Evolutionary conservation across 805 yeast species (phyloP), one percentile per base, ranked within the genome.

Genomic region (Kazachstania taianensis): DNA sequence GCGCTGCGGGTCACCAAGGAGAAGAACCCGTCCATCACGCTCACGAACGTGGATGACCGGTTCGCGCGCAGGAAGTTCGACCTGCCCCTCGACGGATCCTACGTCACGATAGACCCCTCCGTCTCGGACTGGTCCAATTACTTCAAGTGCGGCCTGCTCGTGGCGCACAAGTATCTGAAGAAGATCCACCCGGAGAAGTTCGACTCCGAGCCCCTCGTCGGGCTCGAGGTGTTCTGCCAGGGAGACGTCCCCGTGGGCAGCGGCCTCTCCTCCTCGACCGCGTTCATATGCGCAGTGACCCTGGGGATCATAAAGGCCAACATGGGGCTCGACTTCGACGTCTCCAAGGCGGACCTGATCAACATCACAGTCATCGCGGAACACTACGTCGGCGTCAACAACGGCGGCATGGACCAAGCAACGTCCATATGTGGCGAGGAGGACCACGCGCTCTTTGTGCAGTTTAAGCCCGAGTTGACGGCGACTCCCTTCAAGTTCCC

Each of bases 341-440:
- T 77, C 30, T 44, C 72, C 35, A 75, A 76, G 47, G 55, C 63
- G 7, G 77, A 68, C 39, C 62, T 80, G 39, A 73, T 78, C 20
- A 55, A 61, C 33, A 72, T 78, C 33, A 76, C 85, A 5, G 76
- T 73, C 29, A 74, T 71, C 4, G 73, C 78, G 25, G 86, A 79
- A 50, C 82, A 78, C 56, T 73, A 73, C 37, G 73, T 80, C 16
- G 86, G 86, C 18, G 81, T 79, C 34, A 78, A 75, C 49, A 75
- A 79, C 26, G 87, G 86, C n/a, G 86, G 87, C 24, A 72, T 79
- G 81, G 86, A 79, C 52, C 86, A 80, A 59, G 70, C 80, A 31
- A 84, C 86, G 2, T 72, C 81, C 0, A 66, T 80, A 18, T 76
- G 70, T 44, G 86, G 86, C 10, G 72, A 69, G 45, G 59, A 57